These are phyloP conservation scores for Euphorbia pulcherrima DNA, from an alignment of 345 rosid species.

Conservation along the genomic window DNA sequence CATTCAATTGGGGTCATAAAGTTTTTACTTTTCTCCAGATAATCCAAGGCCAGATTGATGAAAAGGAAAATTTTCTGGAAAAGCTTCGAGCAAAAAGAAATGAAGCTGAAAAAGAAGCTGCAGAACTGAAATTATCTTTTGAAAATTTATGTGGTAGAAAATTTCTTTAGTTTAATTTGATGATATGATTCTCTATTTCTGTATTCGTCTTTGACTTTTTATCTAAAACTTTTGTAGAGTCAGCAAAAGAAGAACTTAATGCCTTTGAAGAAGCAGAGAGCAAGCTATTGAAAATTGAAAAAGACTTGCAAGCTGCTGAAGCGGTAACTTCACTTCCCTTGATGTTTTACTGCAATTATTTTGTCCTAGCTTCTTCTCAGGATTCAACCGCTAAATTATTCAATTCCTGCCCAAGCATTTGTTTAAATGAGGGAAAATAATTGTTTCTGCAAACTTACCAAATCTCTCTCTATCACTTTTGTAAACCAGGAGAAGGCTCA, in stretches of 20 bases:
- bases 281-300: constrained; percentile 67
- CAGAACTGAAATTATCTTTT: constrained; percentile 50
- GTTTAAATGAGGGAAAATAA: background rate
- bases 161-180: background rate
- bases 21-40: constrained; percentile 36
- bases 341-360: constrained; percentile 11
- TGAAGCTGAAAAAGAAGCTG: constrained; percentile 58
- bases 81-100: constrained; percentile 37
- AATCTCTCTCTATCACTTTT: background rate
- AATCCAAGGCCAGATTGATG: constrained; percentile 45
- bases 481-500: constrained; percentile 59
- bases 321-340: constrained; percentile 35
- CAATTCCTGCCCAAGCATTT: background rate
- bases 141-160: constrained; percentile 64
- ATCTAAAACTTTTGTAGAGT: constrained; percentile 36
- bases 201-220: background rate
- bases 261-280: constrained; percentile 73
- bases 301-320: constrained; percentile 52
- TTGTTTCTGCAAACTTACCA: constrained; percentile 6
- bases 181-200: background rate
- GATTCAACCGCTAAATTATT: background rate
- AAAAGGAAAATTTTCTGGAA: constrained; percentile 48
- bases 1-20: constrained; percentile 8
- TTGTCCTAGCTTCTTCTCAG: background rate
- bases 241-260: constrained; percentile 66